Base-by-base conservation (phyloP, 352 stramenopile genomes). In the Phytophthora citrophthora region DNA sequence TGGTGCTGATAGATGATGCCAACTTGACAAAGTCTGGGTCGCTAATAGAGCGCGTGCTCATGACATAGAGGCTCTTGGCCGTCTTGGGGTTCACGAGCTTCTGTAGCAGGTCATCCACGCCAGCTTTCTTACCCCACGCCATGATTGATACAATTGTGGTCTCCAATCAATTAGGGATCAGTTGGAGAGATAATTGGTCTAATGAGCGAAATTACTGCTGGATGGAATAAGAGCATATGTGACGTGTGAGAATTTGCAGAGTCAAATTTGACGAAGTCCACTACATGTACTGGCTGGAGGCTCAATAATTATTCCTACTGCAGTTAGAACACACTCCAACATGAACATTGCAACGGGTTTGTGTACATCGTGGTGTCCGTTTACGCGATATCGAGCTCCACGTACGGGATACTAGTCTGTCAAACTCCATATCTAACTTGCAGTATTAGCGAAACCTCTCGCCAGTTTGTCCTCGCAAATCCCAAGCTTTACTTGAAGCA, bases 81-180 rank as follows among this genome's bases (percentile, higher is more conserved):
- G 86, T 93, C 49, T 75, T 77, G 0, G 83, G 74, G 64, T 91
- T 76, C 50, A 72, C 61, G 34, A 93, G 69, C 54, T 81, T 83
- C 70, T 83, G 64, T 44, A 93, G 72, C 65, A 93, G 59, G 54
- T 95, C 84, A n/a, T 90, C 79, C 29, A 93, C 84, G 31, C 84
- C 84, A 29, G 72, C 61, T 20, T 82, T 82, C 64, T 72, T 81
- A 15, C 86, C 84, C 86, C 86, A 95, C 40, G 81, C 86, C 86
- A 95, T 95, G 50, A 23, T 84, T 65, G 51, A 40, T 62, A 45
- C 51, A 64, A 20, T 61, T 54, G 51, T 43, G 15, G 15, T 12
- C 20, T 49, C 60, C 65, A 74, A 47, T 74, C 49, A 74, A 68
- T 64, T 46, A 31, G 24, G 26, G 11, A 43, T 2, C 51, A 23